A percentile compares a stretch with the other conserved stretches of the same genome.
Evolutionary conservation across 257 asterid genomes (phyloP).

Genomic region (Capsicum rhomboideum): DNA sequence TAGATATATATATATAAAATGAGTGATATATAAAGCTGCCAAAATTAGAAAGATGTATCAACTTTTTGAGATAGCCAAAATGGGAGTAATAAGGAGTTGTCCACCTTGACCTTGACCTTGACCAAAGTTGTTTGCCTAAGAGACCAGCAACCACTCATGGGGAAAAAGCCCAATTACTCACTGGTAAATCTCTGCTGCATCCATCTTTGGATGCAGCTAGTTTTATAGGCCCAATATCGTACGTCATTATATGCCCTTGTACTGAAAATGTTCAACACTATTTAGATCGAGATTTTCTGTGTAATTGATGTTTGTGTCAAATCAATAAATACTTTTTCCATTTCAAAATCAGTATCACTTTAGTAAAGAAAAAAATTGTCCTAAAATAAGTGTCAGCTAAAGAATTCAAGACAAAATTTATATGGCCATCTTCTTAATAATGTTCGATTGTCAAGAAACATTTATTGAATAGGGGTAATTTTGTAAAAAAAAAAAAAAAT

Average conservation of each 20-base stretch:
- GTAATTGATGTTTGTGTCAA: too few species aligned
- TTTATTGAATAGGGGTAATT: too few species aligned
- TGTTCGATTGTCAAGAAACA: too few species aligned
- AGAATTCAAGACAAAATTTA: too few species aligned
- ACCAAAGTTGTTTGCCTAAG: constrained; percentile 20
- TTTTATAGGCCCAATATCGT: constrained; percentile 18
- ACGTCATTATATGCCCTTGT: constrained; percentile 23
- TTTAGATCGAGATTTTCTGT: too few species aligned
- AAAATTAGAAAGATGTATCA: not conserved
- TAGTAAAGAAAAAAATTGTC: too few species aligned
- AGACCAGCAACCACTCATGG: constrained; percentile 13
- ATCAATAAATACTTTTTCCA: too few species aligned
- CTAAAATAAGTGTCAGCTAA: too few species aligned
- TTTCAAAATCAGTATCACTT: too few species aligned
- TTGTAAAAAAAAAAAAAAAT: too few species aligned
- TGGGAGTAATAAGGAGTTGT: constrained; percentile 3
- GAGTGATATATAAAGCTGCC: not conserved
- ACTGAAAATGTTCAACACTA: constrained; percentile 9
- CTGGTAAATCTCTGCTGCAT: constrained; percentile 11
- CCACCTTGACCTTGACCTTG: constrained; percentile 18
- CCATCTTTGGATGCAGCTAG: constrained; percentile 16
- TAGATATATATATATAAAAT: not conserved
- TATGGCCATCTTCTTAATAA: too few species aligned
- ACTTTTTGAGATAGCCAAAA: constrained; percentile 15
- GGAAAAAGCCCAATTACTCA: constrained; percentile 34